phyloP scores from a whole-genome alignment of 257 asterid genomes.

The Gentiana macrophylla region DNA sequence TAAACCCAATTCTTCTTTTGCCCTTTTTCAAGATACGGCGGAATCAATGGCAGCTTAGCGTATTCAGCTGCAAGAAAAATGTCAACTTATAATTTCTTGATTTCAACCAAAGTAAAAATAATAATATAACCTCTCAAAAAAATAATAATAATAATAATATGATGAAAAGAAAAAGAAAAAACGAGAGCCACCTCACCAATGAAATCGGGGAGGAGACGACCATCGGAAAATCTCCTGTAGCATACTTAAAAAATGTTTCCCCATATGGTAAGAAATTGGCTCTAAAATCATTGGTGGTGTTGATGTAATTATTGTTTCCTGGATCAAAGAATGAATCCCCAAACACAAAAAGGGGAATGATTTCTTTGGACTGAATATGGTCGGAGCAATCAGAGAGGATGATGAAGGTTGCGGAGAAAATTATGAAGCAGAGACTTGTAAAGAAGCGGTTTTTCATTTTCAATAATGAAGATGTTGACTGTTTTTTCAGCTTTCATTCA shows the following conservation, averaged over 20 bases:
- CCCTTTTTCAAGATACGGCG: slow-evolving; percentile 25
- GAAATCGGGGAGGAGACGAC: slow-evolving; percentile 54
- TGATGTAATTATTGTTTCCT: slow-evolving; percentile 67
- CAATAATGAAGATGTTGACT: no score
- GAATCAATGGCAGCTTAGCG: slow-evolving; percentile 39
- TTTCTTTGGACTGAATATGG: not conserved
- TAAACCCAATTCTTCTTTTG: slow-evolving; percentile 13
- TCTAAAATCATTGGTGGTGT: slow-evolving; percentile 47
- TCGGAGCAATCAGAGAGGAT: not conserved
- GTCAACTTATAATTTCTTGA: no score
- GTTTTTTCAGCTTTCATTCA: no score
- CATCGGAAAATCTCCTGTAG: slow-evolving; percentile 70
- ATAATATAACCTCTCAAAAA: no score
- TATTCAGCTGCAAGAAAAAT: slow-evolving; percentile 30
- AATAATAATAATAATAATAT: no score
- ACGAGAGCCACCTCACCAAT: slow-evolving; percentile 21
- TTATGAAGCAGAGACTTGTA: not conserved
- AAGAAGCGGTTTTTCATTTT: not conserved
- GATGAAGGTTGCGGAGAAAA: slow-evolving; percentile 2
- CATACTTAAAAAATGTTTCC: slow-evolving; percentile 30
- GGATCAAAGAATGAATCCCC: slow-evolving; percentile 62
- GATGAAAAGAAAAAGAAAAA: not conserved
- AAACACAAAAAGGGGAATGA: slow-evolving; percentile 33
- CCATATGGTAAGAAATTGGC: slow-evolving; percentile 66
- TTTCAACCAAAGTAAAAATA: no score